phyloP scores from a whole-genome alignment of 306 rosid genomes.

The Trifolium pratense region DNA sequence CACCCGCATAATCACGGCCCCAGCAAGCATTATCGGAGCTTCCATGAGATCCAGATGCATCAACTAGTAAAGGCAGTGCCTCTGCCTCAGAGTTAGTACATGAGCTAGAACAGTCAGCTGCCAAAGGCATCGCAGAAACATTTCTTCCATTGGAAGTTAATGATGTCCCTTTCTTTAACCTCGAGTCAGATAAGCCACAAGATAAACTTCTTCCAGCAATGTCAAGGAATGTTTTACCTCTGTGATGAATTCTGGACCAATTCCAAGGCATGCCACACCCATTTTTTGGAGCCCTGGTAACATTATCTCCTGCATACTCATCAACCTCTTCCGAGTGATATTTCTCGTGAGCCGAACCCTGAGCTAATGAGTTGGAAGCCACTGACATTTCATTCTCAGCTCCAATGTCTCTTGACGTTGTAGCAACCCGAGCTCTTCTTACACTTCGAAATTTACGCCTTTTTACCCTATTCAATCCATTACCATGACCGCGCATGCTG shows the following conservation, averaged over 20 bases:
- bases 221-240: conserved; percentile 91
- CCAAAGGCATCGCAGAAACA: conserved; percentile 66
- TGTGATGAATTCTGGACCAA: conserved; percentile 96
- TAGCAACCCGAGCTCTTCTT: conserved; percentile 68
- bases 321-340: conserved; percentile 68
- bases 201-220: conserved; percentile 93
- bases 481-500: conserved; percentile 60
- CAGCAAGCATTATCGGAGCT: conserved; percentile 81
- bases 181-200: conserved; percentile 92
- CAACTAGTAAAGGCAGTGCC: conserved; percentile 85
- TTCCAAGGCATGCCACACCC: conserved; percentile 99
- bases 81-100: conserved; percentile 75
- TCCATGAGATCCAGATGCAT: conserved; percentile 86
- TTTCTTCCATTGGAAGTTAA: conserved; percentile 65
- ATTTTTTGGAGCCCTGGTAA: conserved; percentile 82
- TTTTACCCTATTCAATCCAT: conserved; percentile 68
- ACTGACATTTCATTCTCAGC: conserved; percentile 85
- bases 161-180: conserved; percentile 62
- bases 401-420: conserved; percentile 73
- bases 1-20: conserved; percentile 84
- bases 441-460: conserved; percentile 77
- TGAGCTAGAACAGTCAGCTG: conserved; percentile 70
- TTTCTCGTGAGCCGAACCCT: conserved; percentile 62
- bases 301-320: conserved; percentile 60
- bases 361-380: conserved; percentile 81